Conservation (phyloP, 2,329 filamentous ascomycete genomes). For the Alternaria infectoria region DNA sequence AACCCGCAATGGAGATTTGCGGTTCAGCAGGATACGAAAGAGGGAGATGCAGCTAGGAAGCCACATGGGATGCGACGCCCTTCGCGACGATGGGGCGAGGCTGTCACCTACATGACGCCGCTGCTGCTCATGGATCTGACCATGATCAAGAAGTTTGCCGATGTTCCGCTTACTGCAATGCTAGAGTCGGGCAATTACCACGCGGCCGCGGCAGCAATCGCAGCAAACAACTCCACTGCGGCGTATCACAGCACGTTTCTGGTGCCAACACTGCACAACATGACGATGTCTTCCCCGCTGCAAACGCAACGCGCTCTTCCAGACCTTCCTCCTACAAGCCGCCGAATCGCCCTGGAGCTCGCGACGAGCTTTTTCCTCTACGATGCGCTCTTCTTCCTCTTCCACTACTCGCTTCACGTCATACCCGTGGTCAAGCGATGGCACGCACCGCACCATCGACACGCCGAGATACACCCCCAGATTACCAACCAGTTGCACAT, state of each 20-base stretch:
- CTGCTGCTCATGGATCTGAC: background rate
- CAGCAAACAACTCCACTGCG: background rate
- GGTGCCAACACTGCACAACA: background rate
- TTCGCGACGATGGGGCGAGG: background rate
- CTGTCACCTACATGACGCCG: background rate
- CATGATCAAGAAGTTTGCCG: background rate
- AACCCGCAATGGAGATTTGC: background rate
- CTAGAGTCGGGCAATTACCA: background rate
- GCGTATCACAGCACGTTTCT: background rate
- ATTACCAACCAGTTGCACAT: background rate
- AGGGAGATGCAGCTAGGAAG: background rate
- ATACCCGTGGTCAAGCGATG: background rate
- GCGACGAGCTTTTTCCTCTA: background rate
- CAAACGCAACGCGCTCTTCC: background rate
- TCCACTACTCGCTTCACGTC: background rate
- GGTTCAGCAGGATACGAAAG: background rate
- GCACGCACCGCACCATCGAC: background rate
- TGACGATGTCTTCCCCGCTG: background rate
- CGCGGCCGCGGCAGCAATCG: background rate
- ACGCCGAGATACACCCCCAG: slow-evolving; percentile 1
- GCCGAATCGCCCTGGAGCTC: background rate
- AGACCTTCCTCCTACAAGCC: background rate
- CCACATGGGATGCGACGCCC: background rate
- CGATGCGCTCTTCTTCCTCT: background rate
- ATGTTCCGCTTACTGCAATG: background rate